phyloP scores from a whole-genome alignment of 345 rosid species.

The Salix viminalis region DNA sequence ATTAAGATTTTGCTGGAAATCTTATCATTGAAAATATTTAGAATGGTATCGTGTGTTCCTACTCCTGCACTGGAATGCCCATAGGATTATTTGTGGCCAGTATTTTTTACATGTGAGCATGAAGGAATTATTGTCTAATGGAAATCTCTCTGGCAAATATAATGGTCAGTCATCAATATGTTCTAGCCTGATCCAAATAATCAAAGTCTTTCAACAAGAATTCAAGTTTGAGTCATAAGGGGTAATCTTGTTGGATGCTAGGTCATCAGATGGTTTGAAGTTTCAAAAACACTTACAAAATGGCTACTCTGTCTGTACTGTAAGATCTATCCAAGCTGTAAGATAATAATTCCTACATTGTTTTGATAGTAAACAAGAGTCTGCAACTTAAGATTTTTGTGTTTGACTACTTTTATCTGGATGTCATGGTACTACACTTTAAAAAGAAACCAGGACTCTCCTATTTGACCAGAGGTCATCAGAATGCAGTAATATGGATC shows the following conservation, averaged over 20 bases:
- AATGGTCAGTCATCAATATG: conserved; percentile 5
- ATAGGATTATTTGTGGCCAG: neutral
- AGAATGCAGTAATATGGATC: no score
- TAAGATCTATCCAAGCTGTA: neutral
- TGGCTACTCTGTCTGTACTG: neutral
- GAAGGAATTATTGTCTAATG: neutral
- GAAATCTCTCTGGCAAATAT: neutral
- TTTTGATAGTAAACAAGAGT: no score
- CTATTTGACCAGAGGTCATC: no score
- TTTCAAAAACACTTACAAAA: neutral
- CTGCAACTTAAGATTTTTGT: no score
- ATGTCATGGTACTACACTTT: no score
- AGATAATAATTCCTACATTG: no score
- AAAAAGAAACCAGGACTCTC: no score
- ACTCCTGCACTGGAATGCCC: neutral
- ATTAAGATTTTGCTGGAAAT: neutral
- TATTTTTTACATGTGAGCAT: neutral
- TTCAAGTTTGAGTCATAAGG: neutral
- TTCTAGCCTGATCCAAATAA: neutral
- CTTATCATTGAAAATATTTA: neutral
- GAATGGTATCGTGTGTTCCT: neutral
- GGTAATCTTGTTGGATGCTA: neutral
- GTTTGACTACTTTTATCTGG: no score
- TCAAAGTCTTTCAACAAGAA: neutral
- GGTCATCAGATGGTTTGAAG: neutral